A percentile compares a stretch with the other conserved stretches of the same genome.
phyloP scores from a whole-genome alignment of 192 early-diverging fungal genomes.

The Diversispora eburnea region DNA sequence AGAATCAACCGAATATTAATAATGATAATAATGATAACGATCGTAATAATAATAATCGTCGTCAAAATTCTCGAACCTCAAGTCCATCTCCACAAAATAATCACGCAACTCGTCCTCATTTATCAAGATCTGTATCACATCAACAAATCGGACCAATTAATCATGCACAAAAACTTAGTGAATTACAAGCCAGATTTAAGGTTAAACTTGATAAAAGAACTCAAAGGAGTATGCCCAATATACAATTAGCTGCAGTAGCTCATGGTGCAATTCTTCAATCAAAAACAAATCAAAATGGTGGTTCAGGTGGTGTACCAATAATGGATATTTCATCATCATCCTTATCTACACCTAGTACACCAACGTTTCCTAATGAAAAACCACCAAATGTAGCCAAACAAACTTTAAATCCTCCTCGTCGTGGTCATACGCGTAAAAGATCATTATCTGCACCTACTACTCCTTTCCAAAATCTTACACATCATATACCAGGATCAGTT shows the following conservation, averaged over 20 bases:
- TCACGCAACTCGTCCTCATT: not conserved
- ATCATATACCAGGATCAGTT: not conserved
- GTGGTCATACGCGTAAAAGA: conserved; percentile 29
- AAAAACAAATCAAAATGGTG: not conserved
- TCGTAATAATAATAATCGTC: conserved; percentile 12
- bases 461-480: not conserved
- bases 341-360: conserved; percentile 16
- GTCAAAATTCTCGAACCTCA: not conserved
- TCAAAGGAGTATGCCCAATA: conserved; percentile 27
- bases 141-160: conserved; percentile 14
- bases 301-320: not conserved
- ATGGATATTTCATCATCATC: not conserved
- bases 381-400: not conserved
- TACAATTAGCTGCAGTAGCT: conserved; percentile 14
- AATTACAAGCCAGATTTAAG: conserved; percentile 25
- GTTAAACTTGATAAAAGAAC: conserved; percentile 20
- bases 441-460: conserved; percentile 25
- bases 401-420: not conserved
- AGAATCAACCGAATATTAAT: not conserved
- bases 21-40: conserved; percentile 8
- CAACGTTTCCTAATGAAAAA: conserved; percentile 9
- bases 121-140: conserved; percentile 8
- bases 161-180: conserved; percentile 25
- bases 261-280: conserved; percentile 6
- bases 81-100: not conserved